These are phyloP conservation scores for Dioscorea dumetorum DNA, from an alignment of 106 monocot species.

Conservation along the genomic window DNA sequence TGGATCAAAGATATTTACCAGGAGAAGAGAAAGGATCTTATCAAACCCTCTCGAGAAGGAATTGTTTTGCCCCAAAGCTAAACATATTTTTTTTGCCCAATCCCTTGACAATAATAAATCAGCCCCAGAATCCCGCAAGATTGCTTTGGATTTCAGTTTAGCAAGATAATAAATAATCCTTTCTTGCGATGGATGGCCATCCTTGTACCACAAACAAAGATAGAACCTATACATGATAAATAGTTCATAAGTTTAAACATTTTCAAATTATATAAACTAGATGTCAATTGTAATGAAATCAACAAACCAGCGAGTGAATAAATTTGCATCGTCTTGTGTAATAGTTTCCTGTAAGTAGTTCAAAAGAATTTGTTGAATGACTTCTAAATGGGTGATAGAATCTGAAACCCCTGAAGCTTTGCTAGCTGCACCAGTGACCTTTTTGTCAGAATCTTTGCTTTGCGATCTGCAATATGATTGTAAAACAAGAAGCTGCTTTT, in stretches of 20 bases:
- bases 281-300: conserved; percentile 2
- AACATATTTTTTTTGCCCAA: conserved; percentile 79
- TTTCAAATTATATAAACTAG: neutral
- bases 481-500: conserved; percentile 62
- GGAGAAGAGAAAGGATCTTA: conserved; percentile 75
- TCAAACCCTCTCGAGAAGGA: conserved; percentile 97
- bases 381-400: conserved; percentile 33
- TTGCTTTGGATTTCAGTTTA: conserved; percentile 73
- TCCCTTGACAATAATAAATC: conserved; percentile 52
- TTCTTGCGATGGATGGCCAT: conserved; percentile 56
- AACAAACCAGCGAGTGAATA: conserved; percentile 84
- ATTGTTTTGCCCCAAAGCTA: conserved; percentile 74
- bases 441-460: conserved; percentile 34
- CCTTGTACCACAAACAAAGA: conserved; percentile 89
- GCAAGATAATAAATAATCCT: conserved; percentile 60
- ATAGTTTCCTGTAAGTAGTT: conserved; percentile 73
- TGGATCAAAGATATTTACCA: conserved; percentile 40
- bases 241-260: neutral
- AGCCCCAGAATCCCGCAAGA: conserved; percentile 59
- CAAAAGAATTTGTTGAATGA: conserved; percentile 84
- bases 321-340: conserved; percentile 57
- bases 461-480: conserved; percentile 55
- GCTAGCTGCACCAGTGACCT: conserved; percentile 9
- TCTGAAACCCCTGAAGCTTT: conserved; percentile 16
- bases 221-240: conserved; percentile 67